phyloP scores from a whole-genome alignment of 2,329 filamentous ascomycete genomes.

The Alternaria sp. region DNA sequence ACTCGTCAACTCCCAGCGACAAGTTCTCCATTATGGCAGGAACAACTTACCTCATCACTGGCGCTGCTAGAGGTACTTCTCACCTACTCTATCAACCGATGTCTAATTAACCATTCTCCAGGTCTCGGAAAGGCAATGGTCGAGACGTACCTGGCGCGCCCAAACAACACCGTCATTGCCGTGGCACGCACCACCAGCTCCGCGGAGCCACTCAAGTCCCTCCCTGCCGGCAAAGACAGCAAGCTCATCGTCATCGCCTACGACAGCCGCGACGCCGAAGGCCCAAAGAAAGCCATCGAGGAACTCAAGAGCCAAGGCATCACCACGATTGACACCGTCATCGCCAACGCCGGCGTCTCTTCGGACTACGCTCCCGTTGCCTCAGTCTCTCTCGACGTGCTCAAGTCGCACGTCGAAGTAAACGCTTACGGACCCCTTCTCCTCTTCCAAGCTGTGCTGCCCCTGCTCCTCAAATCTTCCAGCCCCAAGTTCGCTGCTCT shows the following conservation, averaged over 20 bases:
- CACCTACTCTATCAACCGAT: too few species aligned
- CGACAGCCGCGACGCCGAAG: background rate
- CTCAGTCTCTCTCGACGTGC: background rate
- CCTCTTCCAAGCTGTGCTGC: background rate
- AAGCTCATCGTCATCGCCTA: background rate
- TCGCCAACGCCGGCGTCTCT: background rate
- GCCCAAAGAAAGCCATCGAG: background rate
- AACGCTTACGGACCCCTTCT: background rate
- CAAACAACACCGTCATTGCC: background rate
- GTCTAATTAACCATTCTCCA: background rate
- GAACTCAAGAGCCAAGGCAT: background rate
- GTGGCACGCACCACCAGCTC: background rate
- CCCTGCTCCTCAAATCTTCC: background rate
- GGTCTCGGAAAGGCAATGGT: background rate
- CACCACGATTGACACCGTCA: background rate
- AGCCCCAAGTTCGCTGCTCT: background rate
- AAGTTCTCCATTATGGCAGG: background rate
- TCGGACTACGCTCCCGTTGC: background rate
- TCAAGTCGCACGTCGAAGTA: background rate
- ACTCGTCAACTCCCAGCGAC: background rate
- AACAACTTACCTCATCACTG: background rate
- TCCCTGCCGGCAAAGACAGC: background rate
- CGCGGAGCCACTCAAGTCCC: background rate
- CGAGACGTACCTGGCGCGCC: background rate
- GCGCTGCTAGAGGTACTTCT: background rate